A percentile compares a stretch with the other conserved stretches of the same genome.
Conservation (phyloP, 495 filamentous ascomycete species). For the Achaetomiella virescens region DNA sequence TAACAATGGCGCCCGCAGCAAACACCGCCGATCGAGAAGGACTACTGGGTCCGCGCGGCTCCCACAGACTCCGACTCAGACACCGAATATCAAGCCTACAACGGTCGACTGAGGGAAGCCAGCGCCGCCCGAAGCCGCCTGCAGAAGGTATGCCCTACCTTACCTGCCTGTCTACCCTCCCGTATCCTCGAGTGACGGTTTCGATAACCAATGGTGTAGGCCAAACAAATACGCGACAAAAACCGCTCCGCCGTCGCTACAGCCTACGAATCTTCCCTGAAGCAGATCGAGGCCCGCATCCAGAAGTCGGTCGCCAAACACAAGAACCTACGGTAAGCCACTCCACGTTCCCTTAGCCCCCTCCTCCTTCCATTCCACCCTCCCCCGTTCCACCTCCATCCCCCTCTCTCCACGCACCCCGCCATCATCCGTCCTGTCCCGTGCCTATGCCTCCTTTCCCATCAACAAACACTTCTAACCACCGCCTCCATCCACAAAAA, state of each 20-base stretch:
- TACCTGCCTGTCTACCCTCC: background rate
- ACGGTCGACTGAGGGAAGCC: conserved; percentile 15
- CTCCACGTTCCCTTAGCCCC: background rate
- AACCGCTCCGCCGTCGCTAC: conserved; percentile 17
- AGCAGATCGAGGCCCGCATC: conserved; percentile 14
- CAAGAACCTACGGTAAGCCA: conserved; percentile 15
- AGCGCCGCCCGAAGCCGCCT: conserved; percentile 18
- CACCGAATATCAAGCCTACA: conserved; percentile 16
- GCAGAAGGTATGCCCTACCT: conserved; percentile 8
- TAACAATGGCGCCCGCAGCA: conserved; percentile 19
- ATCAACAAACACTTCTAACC: background rate
- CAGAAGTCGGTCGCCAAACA: conserved; percentile 19
- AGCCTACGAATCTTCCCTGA: conserved; percentile 12
- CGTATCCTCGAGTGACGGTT: background rate
- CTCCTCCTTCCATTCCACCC: background rate
- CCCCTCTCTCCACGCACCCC: background rate
- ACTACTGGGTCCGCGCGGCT: background rate
- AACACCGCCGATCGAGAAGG: conserved; percentile 13
- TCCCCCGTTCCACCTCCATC: background rate
- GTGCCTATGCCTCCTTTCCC: too few species aligned
- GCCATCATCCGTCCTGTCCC: too few species aligned
- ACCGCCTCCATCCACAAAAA: too few species aligned
- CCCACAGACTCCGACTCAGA: conserved; percentile 14
- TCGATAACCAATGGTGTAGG: conserved; percentile 3
- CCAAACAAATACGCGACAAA: conserved; percentile 21